These are phyloP conservation scores for Lipomyces spencermartinsiae DNA, from an alignment of 805 yeast species.

Conservation along the genomic window DNA sequence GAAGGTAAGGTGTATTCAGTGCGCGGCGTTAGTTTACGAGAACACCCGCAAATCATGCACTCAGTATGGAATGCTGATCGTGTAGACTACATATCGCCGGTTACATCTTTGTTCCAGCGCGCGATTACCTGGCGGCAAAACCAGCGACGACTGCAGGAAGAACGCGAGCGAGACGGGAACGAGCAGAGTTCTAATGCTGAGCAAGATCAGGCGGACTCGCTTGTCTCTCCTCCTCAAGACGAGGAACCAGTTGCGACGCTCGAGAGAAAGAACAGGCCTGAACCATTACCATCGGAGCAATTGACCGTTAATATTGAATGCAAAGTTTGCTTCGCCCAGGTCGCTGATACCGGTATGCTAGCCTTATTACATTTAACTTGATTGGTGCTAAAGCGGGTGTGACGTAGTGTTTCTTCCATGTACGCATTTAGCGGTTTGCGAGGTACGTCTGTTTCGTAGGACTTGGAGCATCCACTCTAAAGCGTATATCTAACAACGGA, in stretches of 20 bases:
- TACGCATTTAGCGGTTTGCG: constrained; percentile 33
- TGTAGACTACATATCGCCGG: constrained; percentile 27
- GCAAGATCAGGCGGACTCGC: not conserved
- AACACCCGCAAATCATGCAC: not conserved
- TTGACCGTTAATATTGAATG: constrained; percentile 28
- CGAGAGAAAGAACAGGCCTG: constrained; percentile 16
- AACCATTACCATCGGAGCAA: constrained; percentile 26
- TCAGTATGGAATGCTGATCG: not conserved
- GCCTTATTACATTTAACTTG: not conserved
- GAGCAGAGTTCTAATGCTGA: not conserved
- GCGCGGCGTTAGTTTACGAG: not conserved
- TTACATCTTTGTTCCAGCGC: constrained; percentile 31
- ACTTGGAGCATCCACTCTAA: not conserved
- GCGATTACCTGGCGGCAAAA: constrained; percentile 24
- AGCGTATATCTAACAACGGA: constrained; percentile 1
- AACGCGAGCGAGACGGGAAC: not conserved
- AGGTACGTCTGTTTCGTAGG: constrained; percentile 11
- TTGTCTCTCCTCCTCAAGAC: not conserved
- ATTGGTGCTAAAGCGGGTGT: not conserved
- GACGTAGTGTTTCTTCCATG: constrained; percentile 31
- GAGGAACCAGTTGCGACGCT: not conserved
- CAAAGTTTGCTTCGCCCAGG: constrained; percentile 29
- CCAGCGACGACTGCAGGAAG: constrained; percentile 17
- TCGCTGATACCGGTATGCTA: constrained; percentile 27
- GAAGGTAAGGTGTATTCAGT: constrained; percentile 19